Evolutionary conservation across 495 filamentous ascomycete species (phyloP).

Genomic region (Aspergillus biplanus): DNA sequence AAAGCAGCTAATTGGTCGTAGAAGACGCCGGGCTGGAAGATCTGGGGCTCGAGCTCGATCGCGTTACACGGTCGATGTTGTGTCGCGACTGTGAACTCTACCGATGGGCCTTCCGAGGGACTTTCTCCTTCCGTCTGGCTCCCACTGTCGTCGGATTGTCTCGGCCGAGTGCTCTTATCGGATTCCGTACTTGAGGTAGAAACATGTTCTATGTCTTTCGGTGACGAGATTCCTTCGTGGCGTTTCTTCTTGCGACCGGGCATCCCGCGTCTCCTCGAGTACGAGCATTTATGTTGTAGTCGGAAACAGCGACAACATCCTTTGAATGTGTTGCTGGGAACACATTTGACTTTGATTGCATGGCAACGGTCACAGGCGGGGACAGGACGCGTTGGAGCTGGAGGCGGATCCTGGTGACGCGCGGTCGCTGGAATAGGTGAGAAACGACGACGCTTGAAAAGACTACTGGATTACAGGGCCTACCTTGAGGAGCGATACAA

Average conservation of each 20-base stretch:
- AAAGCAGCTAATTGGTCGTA: background rate
- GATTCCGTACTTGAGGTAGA: too few relatives aligned
- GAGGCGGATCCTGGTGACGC: background rate
- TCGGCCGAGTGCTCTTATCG: too few relatives aligned
- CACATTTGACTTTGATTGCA: conserved; percentile 2
- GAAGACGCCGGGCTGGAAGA: background rate
- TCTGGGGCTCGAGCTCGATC: background rate
- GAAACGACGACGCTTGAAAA: background rate
- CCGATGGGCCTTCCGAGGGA: background rate
- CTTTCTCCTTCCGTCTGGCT: background rate
- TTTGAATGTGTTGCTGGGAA: background rate
- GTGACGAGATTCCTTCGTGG: background rate
- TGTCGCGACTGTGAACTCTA: background rate
- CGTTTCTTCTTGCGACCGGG: background rate
- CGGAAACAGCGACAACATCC: conserved; percentile 2
- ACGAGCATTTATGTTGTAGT: background rate
- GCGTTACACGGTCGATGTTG: background rate
- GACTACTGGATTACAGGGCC: background rate
- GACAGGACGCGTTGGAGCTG: background rate
- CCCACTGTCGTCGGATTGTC: background rate
- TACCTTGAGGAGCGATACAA: background rate
- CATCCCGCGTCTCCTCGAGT: background rate
- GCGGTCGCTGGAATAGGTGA: background rate
- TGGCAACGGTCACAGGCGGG: background rate
- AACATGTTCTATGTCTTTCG: background rate